phyloP scores from a whole-genome alignment of 2,329 filamentous ascomycete species.

The Atkinsonella hypoxylon region DNA sequence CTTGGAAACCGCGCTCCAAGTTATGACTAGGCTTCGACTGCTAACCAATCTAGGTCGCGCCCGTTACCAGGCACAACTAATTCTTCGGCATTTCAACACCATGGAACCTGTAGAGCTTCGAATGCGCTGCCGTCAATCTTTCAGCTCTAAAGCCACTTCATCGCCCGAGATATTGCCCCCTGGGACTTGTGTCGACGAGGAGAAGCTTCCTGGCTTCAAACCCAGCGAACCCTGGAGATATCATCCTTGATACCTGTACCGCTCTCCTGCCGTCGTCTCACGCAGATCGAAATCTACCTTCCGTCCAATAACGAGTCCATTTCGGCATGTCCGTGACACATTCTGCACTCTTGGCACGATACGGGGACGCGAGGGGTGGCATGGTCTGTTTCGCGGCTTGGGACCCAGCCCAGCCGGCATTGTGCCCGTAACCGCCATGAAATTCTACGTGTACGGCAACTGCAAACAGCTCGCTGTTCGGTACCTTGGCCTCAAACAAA shows the following conservation, averaged over 20 bases:
- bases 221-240: conserved; percentile 41
- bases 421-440: conserved; percentile 57
- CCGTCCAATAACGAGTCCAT: neutral
- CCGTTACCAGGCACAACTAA: too few relatives aligned
- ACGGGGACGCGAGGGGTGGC: conserved; percentile 56
- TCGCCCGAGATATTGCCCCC: too few relatives aligned
- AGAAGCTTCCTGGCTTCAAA: too few relatives aligned
- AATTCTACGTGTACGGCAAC: conserved; percentile 62
- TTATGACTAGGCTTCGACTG: too few relatives aligned
- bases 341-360: conserved; percentile 69
- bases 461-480: conserved; percentile 53
- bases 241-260: neutral
- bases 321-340: conserved; percentile 59
- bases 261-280: neutral
- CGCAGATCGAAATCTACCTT: too few relatives aligned
- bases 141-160: too few relatives aligned
- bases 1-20: too few relatives aligned
- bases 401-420: conserved; percentile 59
- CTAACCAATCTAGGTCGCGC: too few relatives aligned
- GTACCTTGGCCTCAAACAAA: conserved; percentile 43
- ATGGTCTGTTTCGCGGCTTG: conserved; percentile 58
- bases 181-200: too few relatives aligned
- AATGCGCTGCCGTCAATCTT: too few relatives aligned
- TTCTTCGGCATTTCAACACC: too few relatives aligned
- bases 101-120: too few relatives aligned